phyloP scores from a whole-genome alignment of 2,329 filamentous ascomycete species.

The Paramyrothecium sp. region DNA sequence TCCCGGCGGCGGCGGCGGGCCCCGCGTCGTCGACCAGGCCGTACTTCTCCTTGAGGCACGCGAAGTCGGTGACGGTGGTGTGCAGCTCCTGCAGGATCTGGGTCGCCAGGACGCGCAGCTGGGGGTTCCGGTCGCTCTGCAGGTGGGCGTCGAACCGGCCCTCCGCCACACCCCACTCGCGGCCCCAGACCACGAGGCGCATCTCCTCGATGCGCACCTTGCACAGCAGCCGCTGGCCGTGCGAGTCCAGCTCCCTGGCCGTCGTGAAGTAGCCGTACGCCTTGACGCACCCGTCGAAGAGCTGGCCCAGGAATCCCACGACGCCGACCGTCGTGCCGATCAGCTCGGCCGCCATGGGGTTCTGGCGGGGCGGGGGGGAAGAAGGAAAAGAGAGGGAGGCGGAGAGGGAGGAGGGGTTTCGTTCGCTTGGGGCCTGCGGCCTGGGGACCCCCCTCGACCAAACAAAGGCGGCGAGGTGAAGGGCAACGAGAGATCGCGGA shows the following conservation, averaged over 20 bases:
- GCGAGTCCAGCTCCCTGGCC: constrained; percentile 38
- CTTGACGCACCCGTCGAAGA: constrained; percentile 45
- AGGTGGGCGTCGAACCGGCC: constrained; percentile 42
- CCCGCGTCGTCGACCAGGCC: constrained; percentile 32
- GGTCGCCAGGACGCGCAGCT: constrained; percentile 35
- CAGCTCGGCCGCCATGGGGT: constrained; percentile 33
- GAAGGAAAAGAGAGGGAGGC: too few species aligned
- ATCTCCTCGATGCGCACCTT: constrained; percentile 50
- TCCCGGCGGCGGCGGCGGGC: neutral
- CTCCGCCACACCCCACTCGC: constrained; percentile 47
- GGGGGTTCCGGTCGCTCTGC: constrained; percentile 31
- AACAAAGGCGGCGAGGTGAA: neutral
- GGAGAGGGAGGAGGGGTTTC: too few species aligned
- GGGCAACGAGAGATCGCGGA: neutral
- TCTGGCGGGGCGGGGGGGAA: neutral
- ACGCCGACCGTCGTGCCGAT: constrained; percentile 41
- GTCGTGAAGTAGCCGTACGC: constrained; percentile 43
- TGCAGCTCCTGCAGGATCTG: constrained; percentile 42
- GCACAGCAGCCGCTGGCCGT: constrained; percentile 42
- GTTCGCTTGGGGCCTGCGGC: too few species aligned
- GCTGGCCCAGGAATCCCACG: constrained; percentile 42
- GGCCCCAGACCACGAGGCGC: constrained; percentile 44
- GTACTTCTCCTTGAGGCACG: constrained; percentile 39
- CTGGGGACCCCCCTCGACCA: too few species aligned
- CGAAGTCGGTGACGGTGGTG: constrained; percentile 42